These are phyloP conservation scores for Bertia moriformis DNA, from an alignment of 2,329 filamentous ascomycete species.

Conservation along the genomic window DNA sequence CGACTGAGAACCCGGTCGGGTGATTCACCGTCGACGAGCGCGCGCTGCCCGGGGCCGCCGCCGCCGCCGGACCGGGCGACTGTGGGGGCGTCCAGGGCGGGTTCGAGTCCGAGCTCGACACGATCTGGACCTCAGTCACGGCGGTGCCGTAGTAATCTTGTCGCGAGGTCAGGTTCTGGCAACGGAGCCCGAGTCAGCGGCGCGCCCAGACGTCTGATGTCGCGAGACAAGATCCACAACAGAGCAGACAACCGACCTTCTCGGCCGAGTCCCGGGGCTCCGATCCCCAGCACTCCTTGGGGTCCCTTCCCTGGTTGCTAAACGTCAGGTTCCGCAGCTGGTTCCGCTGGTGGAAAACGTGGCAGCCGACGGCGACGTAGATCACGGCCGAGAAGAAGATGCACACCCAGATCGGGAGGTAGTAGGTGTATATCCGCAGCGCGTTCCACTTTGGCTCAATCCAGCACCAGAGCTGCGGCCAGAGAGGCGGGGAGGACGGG, in stretches of 20 bases:
- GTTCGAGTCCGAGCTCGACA: slow-evolving; percentile 7
- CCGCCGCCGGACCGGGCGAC: slow-evolving; percentile 8
- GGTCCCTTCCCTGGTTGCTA: slow-evolving; percentile 22
- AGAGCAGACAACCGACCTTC: slow-evolving; percentile 13
- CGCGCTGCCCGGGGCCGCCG: no score
- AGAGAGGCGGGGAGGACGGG: no score
- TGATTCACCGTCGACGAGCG: slow-evolving; percentile 3
- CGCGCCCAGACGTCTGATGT: slow-evolving; percentile 1
- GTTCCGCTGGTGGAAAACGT: slow-evolving; percentile 43
- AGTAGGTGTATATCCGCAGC: slow-evolving; percentile 45
- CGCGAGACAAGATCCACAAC: slow-evolving; percentile 1
- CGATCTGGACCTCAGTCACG: slow-evolving; percentile 35
- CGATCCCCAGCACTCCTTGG: slow-evolving; percentile 6
- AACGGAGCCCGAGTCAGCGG: slow-evolving; percentile 4
- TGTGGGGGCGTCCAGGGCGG: slow-evolving; percentile 3
- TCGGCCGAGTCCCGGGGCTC: slow-evolving; percentile 15
- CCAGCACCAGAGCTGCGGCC: slow-evolving; percentile 44
- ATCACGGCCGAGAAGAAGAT: slow-evolving; percentile 37
- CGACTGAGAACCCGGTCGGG: no score
- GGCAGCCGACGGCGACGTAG: slow-evolving; percentile 41
- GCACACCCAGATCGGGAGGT: slow-evolving; percentile 46
- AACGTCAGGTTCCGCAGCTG: slow-evolving; percentile 34
- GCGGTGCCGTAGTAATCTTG: slow-evolving; percentile 30
- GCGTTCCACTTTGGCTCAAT: slow-evolving; percentile 36
- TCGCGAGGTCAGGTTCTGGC: slow-evolving; percentile 10